These are phyloP conservation scores for Alternaria sp. DNA, from an alignment of 2,329 filamentous ascomycete genomes.

Conservation along the genomic window DNA sequence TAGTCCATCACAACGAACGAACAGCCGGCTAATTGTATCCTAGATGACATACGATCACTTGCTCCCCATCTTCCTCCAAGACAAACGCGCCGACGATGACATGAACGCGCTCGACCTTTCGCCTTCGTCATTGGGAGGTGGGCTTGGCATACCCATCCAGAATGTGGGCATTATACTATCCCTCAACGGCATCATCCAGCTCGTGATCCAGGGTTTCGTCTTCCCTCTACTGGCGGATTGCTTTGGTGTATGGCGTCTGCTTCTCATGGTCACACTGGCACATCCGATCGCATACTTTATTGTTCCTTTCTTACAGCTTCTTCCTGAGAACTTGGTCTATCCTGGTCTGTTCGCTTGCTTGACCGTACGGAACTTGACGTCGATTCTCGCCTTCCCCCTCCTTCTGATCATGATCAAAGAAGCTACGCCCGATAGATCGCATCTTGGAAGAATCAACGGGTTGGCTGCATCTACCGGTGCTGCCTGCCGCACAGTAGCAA, in stretches of 20 bases:
- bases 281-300: slow-evolving; percentile 73
- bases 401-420: slow-evolving; percentile 76
- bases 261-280: slow-evolving; percentile 68
- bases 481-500: slow-evolving; percentile 71
- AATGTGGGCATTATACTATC: slow-evolving; percentile 73
- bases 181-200: slow-evolving; percentile 72
- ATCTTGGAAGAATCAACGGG: slow-evolving; percentile 74
- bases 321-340: slow-evolving; percentile 62
- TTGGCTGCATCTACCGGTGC: slow-evolving; percentile 75
- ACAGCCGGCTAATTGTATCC: slow-evolving; percentile 2
- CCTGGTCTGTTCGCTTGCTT: slow-evolving; percentile 71
- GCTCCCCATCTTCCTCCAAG: slow-evolving; percentile 90
- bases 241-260: slow-evolving; percentile 71
- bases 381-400: slow-evolving; percentile 72
- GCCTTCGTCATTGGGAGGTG: slow-evolving; percentile 58
- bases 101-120: slow-evolving; percentile 38
- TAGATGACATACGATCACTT: slow-evolving; percentile 91
- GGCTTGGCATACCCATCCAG: slow-evolving; percentile 69
- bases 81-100: slow-evolving; percentile 60
- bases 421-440: slow-evolving; percentile 66
- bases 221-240: slow-evolving; percentile 69
- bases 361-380: slow-evolving; percentile 69
- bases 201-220: slow-evolving; percentile 74
- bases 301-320: slow-evolving; percentile 69
- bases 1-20: neutral